A percentile compares a stretch with the other conserved stretches of the same genome.
Evolutionary conservation across 371 early-diverging fungal genomes (phyloP).

Genomic region (Nematocida homosporus): DNA sequence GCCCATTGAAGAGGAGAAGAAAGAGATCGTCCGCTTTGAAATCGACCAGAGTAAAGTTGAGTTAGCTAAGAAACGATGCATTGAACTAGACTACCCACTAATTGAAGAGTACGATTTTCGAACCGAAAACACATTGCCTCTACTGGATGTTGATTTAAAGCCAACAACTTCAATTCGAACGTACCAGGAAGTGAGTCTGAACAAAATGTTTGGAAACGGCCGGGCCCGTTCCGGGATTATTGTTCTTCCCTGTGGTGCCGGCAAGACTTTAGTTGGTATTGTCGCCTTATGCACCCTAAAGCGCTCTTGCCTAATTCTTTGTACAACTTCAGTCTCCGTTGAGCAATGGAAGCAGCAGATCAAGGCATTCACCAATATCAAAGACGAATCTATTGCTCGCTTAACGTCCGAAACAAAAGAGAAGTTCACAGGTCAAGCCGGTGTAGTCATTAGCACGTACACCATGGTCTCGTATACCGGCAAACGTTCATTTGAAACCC

Average conservation of each 20-base stretch:
- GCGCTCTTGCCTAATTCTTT: constrained; percentile 86
- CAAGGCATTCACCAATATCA: constrained; percentile 83
- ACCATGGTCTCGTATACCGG: constrained; percentile 91
- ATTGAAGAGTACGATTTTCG: constrained; percentile 97
- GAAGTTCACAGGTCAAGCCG: constrained; percentile 66
- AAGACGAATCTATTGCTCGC: constrained; percentile 80
- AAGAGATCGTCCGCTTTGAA: constrained; percentile 76
- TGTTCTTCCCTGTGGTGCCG: constrained; percentile 96
- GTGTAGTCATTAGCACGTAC: constrained; percentile 76
- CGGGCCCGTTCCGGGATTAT: constrained; percentile 96
- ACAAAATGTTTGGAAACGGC: constrained; percentile 97
- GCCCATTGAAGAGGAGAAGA: constrained; percentile 28
- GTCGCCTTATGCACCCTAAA: constrained; percentile 96
- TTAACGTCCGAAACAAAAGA: constrained; percentile 94
- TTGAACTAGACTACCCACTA: constrained; percentile 87
- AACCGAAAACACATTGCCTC: constrained; percentile 77
- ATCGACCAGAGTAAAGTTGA: constrained; percentile 73
- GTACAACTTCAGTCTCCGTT: constrained; percentile 90
- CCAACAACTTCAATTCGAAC: constrained; percentile 87
- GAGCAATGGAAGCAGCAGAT: constrained; percentile 97
- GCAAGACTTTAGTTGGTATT: constrained; percentile 97
- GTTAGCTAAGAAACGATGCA: constrained; percentile 81
- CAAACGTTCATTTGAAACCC: constrained; percentile 85
- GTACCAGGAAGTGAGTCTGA: constrained; percentile 93
- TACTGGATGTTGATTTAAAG: constrained; percentile 86